Evolutionary conservation across 2,329 filamentous ascomycete genomes (phyloP).

Genomic region (Ceratocystis diversiconidia): DNA sequence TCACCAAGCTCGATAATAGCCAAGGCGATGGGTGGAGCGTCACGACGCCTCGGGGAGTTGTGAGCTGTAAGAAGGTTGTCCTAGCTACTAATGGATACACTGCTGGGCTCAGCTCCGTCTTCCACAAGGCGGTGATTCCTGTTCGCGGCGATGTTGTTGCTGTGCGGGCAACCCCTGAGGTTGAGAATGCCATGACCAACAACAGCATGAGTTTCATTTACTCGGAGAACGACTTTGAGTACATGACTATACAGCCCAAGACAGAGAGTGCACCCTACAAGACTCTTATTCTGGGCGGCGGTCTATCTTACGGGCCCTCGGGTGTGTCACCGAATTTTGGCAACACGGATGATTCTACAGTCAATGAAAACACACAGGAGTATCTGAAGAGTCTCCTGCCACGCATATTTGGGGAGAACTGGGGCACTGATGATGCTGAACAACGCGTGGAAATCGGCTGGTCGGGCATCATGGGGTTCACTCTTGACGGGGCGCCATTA

Average conservation of each 20-base stretch:
- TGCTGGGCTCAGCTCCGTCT: conserved; percentile 17
- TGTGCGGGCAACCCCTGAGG: conserved; percentile 1
- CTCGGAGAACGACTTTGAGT: conserved; percentile 44
- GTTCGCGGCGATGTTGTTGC: conserved; percentile 19
- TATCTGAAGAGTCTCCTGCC: conserved; percentile 33
- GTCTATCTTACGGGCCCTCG: conserved; percentile 29
- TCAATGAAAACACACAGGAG: conserved; percentile 36
- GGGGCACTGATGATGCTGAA: conserved; percentile 28
- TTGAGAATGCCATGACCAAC: conserved; percentile 25
- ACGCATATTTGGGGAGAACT: conserved; percentile 39
- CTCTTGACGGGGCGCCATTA: conserved; percentile 37
- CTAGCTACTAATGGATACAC: conserved; percentile 25
- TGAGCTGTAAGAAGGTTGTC: conserved; percentile 21
- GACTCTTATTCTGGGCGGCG: conserved; percentile 47
- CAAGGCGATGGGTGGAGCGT: conserved; percentile 14
- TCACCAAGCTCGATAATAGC: conserved; percentile 5
- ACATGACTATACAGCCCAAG: conserved; percentile 44
- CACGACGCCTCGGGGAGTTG: conserved; percentile 20
- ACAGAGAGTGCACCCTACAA: conserved; percentile 26
- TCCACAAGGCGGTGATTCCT: conserved; percentile 20
- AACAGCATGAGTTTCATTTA: conserved; percentile 43
- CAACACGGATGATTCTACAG: conserved; percentile 39
- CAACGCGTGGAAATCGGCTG: conserved; percentile 34
- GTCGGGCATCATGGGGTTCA: conserved; percentile 45
- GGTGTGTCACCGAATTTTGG: conserved; percentile 37